phyloP scores from a whole-genome alignment of 805 yeast genomes.

The Candida dajiaensis region DNA sequence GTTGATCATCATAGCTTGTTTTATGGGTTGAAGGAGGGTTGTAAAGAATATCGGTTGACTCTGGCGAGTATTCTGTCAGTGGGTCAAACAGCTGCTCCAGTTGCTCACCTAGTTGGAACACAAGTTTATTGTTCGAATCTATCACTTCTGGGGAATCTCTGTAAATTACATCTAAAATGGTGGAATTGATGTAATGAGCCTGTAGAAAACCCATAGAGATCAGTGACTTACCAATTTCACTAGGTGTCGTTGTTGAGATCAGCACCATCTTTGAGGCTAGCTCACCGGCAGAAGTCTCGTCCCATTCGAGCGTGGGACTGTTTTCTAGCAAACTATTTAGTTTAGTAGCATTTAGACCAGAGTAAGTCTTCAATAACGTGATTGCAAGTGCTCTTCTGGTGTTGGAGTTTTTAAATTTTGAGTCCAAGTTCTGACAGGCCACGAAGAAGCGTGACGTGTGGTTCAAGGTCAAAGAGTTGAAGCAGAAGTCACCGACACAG shows the following conservation, averaged over 20 bases:
- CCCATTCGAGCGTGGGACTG: slow-evolving; percentile 41
- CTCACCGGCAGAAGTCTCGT: slow-evolving; percentile 81
- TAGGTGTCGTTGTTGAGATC: slow-evolving; percentile 46
- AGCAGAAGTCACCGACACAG: slow-evolving; percentile 60
- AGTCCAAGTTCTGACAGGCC: slow-evolving; percentile 64
- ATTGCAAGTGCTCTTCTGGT: slow-evolving; percentile 76
- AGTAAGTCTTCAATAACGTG: slow-evolving; percentile 60
- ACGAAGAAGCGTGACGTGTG: slow-evolving; percentile 66
- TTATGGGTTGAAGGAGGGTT: slow-evolving; percentile 42
- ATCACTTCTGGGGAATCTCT: slow-evolving; percentile 43
- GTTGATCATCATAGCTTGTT: slow-evolving; percentile 26
- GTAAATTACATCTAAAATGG: slow-evolving; percentile 71
- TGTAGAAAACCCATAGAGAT: slow-evolving; percentile 54
- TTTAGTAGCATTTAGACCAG: slow-evolving; percentile 37
- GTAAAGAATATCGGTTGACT: slow-evolving; percentile 69
- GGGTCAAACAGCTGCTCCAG: slow-evolving; percentile 88
- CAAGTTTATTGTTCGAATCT: slow-evolving; percentile 70
- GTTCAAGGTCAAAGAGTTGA: slow-evolving; percentile 51
- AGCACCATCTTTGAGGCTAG: slow-evolving; percentile 62
- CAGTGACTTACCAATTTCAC: slow-evolving; percentile 50
- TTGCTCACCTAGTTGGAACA: slow-evolving; percentile 75
- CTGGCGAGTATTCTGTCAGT: slow-evolving; percentile 86
- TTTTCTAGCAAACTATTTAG: slow-evolving; percentile 11
- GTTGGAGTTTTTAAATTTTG: slow-evolving; percentile 43
- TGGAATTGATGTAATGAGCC: slow-evolving; percentile 40